These are phyloP conservation scores for Amylostereum areolatum DNA, from an alignment of 1,284 basidiomycete genomes.

Conservation along the genomic window DNA sequence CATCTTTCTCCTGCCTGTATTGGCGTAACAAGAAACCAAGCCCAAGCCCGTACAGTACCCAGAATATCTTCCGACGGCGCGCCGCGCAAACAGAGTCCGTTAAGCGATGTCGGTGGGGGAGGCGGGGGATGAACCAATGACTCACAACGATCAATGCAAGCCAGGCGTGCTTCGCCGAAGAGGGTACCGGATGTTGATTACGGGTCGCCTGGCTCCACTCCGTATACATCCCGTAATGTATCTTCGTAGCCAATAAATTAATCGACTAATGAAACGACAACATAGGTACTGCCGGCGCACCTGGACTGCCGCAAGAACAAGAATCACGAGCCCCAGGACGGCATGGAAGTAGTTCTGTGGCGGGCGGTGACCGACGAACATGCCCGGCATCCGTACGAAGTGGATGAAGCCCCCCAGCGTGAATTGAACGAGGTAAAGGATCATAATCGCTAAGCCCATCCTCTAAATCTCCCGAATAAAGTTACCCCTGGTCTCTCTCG, in stretches of 20 bases:
- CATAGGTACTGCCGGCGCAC: constrained; percentile 17
- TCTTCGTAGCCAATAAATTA: constrained; percentile 19
- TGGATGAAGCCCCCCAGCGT: constrained; percentile 47
- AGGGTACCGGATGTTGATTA: constrained; percentile 31
- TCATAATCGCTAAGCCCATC: constrained; percentile 49
- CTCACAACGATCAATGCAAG: constrained; percentile 40
- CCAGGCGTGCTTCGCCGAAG: constrained; percentile 42
- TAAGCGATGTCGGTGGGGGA: background rate
- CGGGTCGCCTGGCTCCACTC: constrained; percentile 36
- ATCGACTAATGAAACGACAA: background rate
- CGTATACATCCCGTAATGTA: constrained; percentile 39
- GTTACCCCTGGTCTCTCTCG: background rate
- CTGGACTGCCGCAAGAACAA: constrained; percentile 42
- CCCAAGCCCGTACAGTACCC: constrained; percentile 39
- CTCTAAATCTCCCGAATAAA: constrained; percentile 24
- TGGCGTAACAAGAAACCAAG: constrained; percentile 39
- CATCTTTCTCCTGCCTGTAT: constrained; percentile 30
- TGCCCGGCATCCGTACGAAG: constrained; percentile 35
- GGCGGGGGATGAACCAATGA: constrained; percentile 7
- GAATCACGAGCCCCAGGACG: constrained; percentile 36
- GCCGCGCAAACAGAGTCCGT: background rate
- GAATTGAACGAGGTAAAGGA: constrained; percentile 49
- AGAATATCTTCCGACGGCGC: constrained; percentile 34
- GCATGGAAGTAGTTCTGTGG: constrained; percentile 46
- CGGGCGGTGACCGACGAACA: constrained; percentile 34